These are phyloP conservation scores for Micromonas commoda DNA, from an alignment of 139 green algal genomes.

Conservation along the genomic window DNA sequence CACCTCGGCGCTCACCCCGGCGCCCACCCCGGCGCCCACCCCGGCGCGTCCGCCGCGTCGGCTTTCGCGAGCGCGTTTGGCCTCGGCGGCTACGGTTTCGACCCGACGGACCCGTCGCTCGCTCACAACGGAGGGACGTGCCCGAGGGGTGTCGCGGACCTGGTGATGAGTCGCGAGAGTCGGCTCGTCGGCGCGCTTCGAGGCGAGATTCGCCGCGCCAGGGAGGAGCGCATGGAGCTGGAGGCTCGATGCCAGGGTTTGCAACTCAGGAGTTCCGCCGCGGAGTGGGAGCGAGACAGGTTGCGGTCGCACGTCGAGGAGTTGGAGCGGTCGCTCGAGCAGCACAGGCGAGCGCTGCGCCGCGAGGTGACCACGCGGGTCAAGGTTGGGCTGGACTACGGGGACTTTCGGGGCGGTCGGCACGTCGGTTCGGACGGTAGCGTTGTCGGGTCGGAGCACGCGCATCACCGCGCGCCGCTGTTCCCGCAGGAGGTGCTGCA, in stretches of 20 bases:
- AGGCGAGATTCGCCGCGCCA: neutral
- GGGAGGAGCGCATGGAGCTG: neutral
- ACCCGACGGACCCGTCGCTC: too few relatives aligned
- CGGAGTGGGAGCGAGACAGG: neutral
- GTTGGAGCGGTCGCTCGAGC: neutral
- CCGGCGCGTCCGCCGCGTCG: too few relatives aligned
- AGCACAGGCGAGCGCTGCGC: neutral
- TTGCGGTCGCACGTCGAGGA: neutral
- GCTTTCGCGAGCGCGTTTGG: too few relatives aligned
- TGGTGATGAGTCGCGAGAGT: neutral
- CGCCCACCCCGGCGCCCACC: too few relatives aligned
- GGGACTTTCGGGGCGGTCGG: too few relatives aligned
- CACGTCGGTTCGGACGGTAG: neutral
- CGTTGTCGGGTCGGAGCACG: too few relatives aligned
- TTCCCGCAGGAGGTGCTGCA: neutral
- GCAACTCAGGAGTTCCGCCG: neutral
- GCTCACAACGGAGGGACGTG: too few relatives aligned
- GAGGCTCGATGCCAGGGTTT: neutral
- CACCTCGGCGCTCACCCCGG: too few relatives aligned
- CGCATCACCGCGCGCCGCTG: neutral
- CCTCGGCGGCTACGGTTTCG: too few relatives aligned
- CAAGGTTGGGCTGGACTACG: neutral
- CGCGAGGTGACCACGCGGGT: neutral
- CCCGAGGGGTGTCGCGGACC: too few relatives aligned
- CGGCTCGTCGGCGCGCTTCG: too few relatives aligned